Conservation (phyloP, 345 rosid species). For the Pseudoturritis turrita region DNA sequence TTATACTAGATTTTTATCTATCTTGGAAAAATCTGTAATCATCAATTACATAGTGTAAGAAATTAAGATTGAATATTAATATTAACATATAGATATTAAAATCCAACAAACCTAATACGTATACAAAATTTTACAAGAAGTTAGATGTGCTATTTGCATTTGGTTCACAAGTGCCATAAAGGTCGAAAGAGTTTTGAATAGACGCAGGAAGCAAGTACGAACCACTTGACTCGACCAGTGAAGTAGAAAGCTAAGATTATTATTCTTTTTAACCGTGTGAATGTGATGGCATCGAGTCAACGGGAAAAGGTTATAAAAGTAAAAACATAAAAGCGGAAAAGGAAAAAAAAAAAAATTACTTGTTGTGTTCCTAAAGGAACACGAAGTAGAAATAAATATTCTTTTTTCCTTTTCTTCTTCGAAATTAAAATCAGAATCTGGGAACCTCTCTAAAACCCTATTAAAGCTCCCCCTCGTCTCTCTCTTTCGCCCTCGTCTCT, state of each 20-base stretch:
- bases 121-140: no score
- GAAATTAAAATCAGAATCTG: background rate
- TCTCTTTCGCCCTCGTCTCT: background rate
- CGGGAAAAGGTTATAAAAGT: background rate
- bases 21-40: no score
- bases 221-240: background rate
- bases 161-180: background rate
- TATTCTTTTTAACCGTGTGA: background rate
- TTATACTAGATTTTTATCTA: no score
- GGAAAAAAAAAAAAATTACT: background rate
- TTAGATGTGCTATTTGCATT: no score
- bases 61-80: no score
- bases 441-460: slow-evolving; percentile 34
- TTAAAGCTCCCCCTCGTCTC: background rate
- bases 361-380: background rate
- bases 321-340: background rate
- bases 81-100: no score
- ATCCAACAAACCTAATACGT: no score
- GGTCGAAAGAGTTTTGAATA: background rate
- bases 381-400: background rate
- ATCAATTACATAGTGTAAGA: no score
- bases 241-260: background rate
- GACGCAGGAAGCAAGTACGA: background rate
- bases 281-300: slow-evolving; percentile 2
- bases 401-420: background rate